phyloP scores from a whole-genome alignment of 768 basidiomycete species.

The Jaapia argillacea region DNA sequence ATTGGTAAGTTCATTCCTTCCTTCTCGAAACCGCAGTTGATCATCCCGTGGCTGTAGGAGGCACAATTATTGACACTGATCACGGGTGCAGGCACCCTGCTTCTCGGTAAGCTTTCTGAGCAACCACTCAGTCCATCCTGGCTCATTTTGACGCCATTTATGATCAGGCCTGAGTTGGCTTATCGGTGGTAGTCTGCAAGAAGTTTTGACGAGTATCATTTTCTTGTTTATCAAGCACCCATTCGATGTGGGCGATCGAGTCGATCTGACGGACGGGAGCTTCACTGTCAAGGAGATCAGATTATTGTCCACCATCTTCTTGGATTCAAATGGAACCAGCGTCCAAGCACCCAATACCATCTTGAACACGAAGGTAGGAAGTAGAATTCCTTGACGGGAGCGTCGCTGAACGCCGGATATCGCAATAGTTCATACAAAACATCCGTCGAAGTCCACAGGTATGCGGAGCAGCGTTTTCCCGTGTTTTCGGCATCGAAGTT shows the following conservation, averaged over 20 bases:
- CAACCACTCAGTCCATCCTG: background rate
- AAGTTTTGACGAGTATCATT: slow-evolving; percentile 78
- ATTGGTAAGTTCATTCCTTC: slow-evolving; percentile 44
- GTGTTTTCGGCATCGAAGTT: slow-evolving; percentile 3
- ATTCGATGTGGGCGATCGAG: slow-evolving; percentile 73
- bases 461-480: slow-evolving; percentile 8
- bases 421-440: slow-evolving; percentile 54
- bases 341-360: slow-evolving; percentile 69
- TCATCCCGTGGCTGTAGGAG: slow-evolving; percentile 32
- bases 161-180: slow-evolving; percentile 81
- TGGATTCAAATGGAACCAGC: slow-evolving; percentile 43
- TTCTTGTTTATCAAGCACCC: slow-evolving; percentile 87
- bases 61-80: slow-evolving; percentile 65
- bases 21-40: too few species aligned
- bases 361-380: slow-evolving; percentile 42
- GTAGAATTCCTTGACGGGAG: background rate
- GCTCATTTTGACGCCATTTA: too few species aligned
- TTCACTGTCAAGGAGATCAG: slow-evolving; percentile 88
- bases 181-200: slow-evolving; percentile 71
- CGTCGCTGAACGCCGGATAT: background rate
- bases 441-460: slow-evolving; percentile 64
- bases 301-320: slow-evolving; percentile 67
- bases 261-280: slow-evolving; percentile 32
- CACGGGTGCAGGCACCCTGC: slow-evolving; percentile 62
- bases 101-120: slow-evolving; percentile 27